phyloP scores from a whole-genome alignment of 768 basidiomycete species.

The Amanita rubescens region DNA sequence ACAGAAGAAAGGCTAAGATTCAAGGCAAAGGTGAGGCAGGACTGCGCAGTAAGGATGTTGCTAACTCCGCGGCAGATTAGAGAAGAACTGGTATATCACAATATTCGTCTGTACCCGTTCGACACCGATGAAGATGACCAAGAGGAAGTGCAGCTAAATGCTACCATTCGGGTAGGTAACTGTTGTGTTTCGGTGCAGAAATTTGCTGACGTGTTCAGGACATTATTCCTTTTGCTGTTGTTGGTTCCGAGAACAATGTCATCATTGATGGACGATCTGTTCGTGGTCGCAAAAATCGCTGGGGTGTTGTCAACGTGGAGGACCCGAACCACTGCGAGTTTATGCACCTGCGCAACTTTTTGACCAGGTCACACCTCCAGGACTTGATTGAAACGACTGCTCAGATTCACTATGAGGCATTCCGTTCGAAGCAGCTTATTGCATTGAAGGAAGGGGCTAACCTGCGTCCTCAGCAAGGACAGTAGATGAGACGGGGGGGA shows the following conservation, averaged over 20 bases:
- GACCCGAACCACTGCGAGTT: constrained; percentile 98
- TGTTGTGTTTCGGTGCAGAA: background rate
- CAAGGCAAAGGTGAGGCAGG: constrained; percentile 71
- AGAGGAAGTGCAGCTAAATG: constrained; percentile 87
- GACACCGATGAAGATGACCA: constrained; percentile 94
- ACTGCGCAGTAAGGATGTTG: background rate
- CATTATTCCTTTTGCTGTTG: constrained; percentile 94
- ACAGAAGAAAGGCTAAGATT: constrained; percentile 88
- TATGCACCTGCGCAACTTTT: constrained; percentile 93
- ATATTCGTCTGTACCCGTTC: constrained; percentile 94
- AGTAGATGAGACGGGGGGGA: background rate
- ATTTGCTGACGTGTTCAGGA: constrained; percentile 37
- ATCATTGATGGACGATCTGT: constrained; percentile 95
- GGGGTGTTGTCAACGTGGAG: constrained; percentile 98
- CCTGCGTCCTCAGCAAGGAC: constrained; percentile 41
- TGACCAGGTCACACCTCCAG: constrained; percentile 94
- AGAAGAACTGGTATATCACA: constrained; percentile 84
- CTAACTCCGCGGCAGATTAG: constrained; percentile 59
- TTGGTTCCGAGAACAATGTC: constrained; percentile 94
- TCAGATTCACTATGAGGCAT: constrained; percentile 98
- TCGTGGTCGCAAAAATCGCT: constrained; percentile 93
- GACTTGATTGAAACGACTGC: constrained; percentile 99
- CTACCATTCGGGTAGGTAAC: constrained; percentile 72
- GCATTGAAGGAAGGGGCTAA: constrained; percentile 91
- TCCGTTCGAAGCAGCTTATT: constrained; percentile 96